phyloP scores from a whole-genome alignment of 2,329 filamentous ascomycete species.

The Leptodontidium sp. region DNA sequence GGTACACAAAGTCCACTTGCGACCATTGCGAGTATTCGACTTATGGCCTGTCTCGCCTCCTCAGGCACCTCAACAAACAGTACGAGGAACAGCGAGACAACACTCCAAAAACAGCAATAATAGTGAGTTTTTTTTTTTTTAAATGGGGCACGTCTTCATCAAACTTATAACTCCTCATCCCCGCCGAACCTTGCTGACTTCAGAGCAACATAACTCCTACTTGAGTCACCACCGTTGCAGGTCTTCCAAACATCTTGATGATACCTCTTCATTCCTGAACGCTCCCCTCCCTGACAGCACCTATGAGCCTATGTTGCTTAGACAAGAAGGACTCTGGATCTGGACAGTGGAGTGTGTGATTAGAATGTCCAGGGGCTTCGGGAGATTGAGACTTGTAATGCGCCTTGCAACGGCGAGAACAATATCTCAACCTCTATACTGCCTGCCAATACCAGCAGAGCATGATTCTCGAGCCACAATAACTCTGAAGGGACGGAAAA shows the following conservation, averaged over 20 bases:
- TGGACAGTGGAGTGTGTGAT: conserved; percentile 16
- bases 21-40: conserved; percentile 17
- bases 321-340: conserved; percentile 17
- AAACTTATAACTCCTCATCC: conserved; percentile 23
- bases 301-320: conserved; percentile 9
- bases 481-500: conserved; percentile 24
- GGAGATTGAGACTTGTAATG: conserved; percentile 25
- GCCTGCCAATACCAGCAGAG: conserved; percentile 17
- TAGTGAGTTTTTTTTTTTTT: too few relatives aligned
- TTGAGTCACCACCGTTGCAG: conserved; percentile 12
- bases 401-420: conserved; percentile 21
- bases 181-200: conserved; percentile 17
- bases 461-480: conserved; percentile 19
- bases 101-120: conserved; percentile 20
- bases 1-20: conserved; percentile 25
- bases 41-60: conserved; percentile 15
- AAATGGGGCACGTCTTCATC: conserved; percentile 18
- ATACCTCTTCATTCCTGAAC: conserved; percentile 18
- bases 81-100: conserved; percentile 17
- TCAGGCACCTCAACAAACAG: conserved; percentile 21
- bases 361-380: conserved; percentile 5
- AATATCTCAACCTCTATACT: conserved; percentile 24
- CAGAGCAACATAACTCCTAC: conserved; percentile 15
- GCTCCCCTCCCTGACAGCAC: conserved; percentile 12
- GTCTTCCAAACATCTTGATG: conserved; percentile 5